A percentile compares a stretch with the other conserved stretches of the same genome.
These are phyloP conservation scores for Manihot esculenta DNA, from an alignment of 441 rosid species.

Conservation along the genomic window DNA sequence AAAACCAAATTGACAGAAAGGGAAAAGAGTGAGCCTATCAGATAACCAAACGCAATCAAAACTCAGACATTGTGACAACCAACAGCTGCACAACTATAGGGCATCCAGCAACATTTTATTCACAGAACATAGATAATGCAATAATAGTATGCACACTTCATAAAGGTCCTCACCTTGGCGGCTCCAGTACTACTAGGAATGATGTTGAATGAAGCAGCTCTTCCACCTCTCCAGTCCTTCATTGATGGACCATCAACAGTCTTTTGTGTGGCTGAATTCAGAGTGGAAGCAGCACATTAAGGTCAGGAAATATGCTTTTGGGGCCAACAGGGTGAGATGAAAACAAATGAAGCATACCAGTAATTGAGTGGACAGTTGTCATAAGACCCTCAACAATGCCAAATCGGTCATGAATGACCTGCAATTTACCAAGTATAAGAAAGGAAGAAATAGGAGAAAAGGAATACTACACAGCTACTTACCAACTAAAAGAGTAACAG, in stretches of 20 bases:
- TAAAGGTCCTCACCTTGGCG: conserved; percentile 55
- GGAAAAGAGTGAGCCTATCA: background rate
- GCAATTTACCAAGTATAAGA: background rate
- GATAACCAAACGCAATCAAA: background rate
- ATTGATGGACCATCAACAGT: conserved; percentile 87
- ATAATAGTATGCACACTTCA: background rate
- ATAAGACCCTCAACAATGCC: conserved; percentile 78
- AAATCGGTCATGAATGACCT: conserved; percentile 66
- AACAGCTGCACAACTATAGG: background rate
- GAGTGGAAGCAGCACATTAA: conserved; percentile 13
- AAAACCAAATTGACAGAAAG: background rate
- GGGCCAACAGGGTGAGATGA: background rate
- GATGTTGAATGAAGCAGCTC: conserved; percentile 98
- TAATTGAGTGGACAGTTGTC: conserved; percentile 76
- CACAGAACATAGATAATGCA: background rate
- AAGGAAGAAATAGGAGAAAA: background rate
- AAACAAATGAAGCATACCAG: conserved; percentile 38
- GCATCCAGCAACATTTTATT: too few species aligned
- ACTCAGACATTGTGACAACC: background rate
- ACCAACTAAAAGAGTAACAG: background rate
- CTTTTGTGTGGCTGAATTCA: conserved; percentile 55
- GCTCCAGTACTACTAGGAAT: conserved; percentile 90
- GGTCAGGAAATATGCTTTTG: background rate
- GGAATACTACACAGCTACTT: too few species aligned
- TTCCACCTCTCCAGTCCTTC: conserved; percentile 99